Evolutionary conservation across 371 early-diverging fungal species (phyloP).

Genomic region (Smittium culicis): DNA sequence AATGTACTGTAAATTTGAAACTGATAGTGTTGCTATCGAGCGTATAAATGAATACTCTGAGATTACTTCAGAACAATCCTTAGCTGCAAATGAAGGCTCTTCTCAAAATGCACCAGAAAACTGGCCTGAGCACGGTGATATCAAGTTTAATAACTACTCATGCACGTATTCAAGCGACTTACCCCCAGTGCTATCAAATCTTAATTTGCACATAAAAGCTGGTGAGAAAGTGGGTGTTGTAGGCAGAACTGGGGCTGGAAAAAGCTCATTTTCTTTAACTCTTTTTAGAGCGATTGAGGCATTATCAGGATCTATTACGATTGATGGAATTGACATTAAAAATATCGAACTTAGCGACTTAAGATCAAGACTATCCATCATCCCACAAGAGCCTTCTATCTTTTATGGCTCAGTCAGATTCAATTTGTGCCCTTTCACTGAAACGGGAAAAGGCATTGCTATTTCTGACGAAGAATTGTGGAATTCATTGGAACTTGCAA

Average conservation of each 20-base stretch:
- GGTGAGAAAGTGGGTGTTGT: constrained; percentile 65
- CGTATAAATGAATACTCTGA: constrained; percentile 69
- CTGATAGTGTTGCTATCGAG: constrained; percentile 74
- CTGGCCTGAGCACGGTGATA: constrained; percentile 61
- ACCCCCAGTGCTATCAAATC: constrained; percentile 49
- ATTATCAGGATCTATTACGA: constrained; percentile 46
- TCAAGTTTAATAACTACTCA: constrained; percentile 44
- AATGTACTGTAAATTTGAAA: constrained; percentile 61
- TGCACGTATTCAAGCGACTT: constrained; percentile 54
- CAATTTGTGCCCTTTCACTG: constrained; percentile 56
- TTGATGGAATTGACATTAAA: constrained; percentile 66
- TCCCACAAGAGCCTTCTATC: constrained; percentile 61
- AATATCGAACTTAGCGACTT: constrained; percentile 55
- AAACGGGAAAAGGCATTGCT: constrained; percentile 8
- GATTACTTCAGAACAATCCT: constrained; percentile 51
- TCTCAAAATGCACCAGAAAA: constrained; percentile 27
- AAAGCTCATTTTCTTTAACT: constrained; percentile 55
- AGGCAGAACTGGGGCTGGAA: constrained; percentile 67
- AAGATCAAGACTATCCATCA: constrained; percentile 55
- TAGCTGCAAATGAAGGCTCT: constrained; percentile 16
- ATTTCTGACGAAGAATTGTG: constrained; percentile 52
- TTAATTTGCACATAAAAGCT: constrained; percentile 46
- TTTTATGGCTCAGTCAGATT: constrained; percentile 50
- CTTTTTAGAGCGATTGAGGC: constrained; percentile 66
- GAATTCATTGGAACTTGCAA: constrained; percentile 35